Evolutionary conservation across 805 yeast genomes (phyloP).

Genomic region (Yarrowia keelungensis): DNA sequence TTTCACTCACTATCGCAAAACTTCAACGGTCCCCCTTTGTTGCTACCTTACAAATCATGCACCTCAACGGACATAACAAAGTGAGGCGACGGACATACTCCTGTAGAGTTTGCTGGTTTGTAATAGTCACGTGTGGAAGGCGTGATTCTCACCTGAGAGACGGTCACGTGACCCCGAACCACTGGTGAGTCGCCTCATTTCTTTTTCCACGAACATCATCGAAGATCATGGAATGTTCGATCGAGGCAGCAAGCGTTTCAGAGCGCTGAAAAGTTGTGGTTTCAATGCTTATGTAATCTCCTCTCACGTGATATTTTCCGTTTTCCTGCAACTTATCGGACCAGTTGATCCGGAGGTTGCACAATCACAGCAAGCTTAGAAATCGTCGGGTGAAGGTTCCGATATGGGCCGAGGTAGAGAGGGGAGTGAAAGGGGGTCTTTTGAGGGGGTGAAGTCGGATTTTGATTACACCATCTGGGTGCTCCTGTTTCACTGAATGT

Average conservation of each 20-base stretch:
- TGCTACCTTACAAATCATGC: slow-evolving; percentile 18
- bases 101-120: slow-evolving; percentile 12
- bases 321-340: not conserved
- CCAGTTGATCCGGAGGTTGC: slow-evolving; percentile 5
- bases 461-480: too few relatives aligned
- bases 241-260: too few relatives aligned
- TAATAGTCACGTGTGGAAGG: slow-evolving; percentile 1
- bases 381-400: not conserved
- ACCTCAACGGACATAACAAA: slow-evolving; percentile 18
- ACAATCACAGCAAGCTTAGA: slow-evolving; percentile 13
- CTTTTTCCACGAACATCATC: too few relatives aligned
- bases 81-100: slow-evolving; percentile 9
- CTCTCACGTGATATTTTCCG: not conserved
- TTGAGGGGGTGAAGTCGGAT: too few relatives aligned
- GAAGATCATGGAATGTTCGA: too few relatives aligned
- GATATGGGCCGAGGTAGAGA: not conserved
- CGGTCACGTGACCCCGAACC: too few relatives aligned
- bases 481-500: too few relatives aligned
- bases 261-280: too few relatives aligned
- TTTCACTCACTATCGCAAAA: not conserved
- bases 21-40: not conserved
- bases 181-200: not conserved
- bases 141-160: too few relatives aligned
- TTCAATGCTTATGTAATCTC: too few relatives aligned
- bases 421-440: too few relatives aligned